A percentile compares a stretch with the other conserved stretches of the same genome.
These are phyloP conservation scores for Penicillium sp. DNA, from an alignment of 2,329 filamentous ascomycete species.

Conservation along the genomic window DNA sequence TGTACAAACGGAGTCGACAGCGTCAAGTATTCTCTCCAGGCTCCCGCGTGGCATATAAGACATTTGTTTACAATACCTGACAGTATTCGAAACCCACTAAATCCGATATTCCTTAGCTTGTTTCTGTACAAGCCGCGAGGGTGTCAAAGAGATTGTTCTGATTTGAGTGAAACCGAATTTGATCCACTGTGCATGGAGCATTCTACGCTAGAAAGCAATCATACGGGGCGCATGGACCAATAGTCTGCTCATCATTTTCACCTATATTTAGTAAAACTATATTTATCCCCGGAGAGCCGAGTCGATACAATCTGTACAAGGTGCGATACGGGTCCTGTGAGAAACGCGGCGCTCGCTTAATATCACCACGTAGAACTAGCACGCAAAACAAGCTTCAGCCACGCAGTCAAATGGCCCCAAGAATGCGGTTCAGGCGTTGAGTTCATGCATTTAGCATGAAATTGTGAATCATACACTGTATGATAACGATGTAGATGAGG, in stretches of 20 bases:
- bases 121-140: neutral
- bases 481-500: neutral
- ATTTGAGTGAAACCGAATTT: neutral
- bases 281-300: neutral
- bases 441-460: neutral
- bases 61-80: neutral
- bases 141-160: neutral
- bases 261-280: constrained; percentile 5
- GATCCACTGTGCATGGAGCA: constrained; percentile 1
- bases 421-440: neutral
- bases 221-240: neutral
- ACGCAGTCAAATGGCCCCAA: neutral
- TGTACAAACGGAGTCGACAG: no score
- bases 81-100: neutral
- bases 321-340: neutral
- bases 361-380: neutral
- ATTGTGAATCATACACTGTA: neutral
- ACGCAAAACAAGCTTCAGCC: neutral
- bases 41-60: neutral
- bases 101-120: neutral
- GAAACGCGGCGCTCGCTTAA: neutral
- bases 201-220: neutral
- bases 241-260: neutral
- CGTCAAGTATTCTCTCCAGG: neutral
- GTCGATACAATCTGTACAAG: neutral